A percentile compares a stretch with the other conserved stretches of the same genome.
Conservation (phyloP, 768 basidiomycete genomes). For the Agaricus sinodeliciosus region DNA sequence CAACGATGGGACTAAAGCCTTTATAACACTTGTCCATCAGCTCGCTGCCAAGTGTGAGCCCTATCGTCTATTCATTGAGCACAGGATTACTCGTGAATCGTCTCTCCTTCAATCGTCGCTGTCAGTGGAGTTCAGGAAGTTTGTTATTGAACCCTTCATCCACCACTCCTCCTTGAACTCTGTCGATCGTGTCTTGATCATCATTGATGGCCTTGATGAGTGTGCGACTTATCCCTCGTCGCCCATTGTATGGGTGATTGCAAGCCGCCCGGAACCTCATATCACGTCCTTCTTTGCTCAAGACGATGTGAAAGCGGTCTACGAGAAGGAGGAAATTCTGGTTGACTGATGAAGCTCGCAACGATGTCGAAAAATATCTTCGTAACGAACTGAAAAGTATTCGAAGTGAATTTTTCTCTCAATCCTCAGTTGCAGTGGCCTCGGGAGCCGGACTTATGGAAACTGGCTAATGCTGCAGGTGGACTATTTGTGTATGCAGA, state of each 20-base stretch:
- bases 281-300: neutral
- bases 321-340: neutral
- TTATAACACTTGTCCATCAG: neutral
- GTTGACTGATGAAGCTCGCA: neutral
- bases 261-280: neutral
- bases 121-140: too few species aligned
- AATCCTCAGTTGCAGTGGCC: neutral
- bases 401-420: neutral
- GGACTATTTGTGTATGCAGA: neutral
- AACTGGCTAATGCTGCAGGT: neutral
- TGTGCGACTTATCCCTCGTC: neutral
- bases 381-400: neutral
- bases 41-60: neutral
- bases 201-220: neutral
- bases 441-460: neutral
- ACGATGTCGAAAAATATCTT: neutral
- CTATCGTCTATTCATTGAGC: neutral
- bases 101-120: neutral
- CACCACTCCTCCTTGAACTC: too few species aligned
- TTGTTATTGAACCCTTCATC: too few species aligned
- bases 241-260: slow-evolving; percentile 1
- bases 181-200: too few species aligned
- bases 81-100: too few species aligned
- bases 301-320: neutral
- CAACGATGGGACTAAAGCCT: neutral